Conservation (phyloP, 2,329 filamentous ascomycete species). For the Pseudogymnoascus sp. region DNA sequence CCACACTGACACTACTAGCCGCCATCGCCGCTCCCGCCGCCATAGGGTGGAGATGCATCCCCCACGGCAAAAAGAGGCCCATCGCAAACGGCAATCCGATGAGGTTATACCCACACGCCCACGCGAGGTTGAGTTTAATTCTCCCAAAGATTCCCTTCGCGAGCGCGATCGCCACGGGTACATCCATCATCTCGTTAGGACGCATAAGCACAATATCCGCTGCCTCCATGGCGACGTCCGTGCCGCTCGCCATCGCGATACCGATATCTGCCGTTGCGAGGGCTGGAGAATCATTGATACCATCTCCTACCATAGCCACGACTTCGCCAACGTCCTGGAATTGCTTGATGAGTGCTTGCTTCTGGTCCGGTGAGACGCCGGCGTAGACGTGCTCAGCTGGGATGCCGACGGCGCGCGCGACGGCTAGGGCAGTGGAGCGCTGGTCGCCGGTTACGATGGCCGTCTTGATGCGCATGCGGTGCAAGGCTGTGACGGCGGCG, state of each 20-base stretch:
- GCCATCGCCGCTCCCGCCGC: slow-evolving; percentile 94
- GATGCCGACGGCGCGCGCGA: slow-evolving; percentile 78
- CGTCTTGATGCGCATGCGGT: slow-evolving; percentile 75
- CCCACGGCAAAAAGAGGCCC: slow-evolving; percentile 88
- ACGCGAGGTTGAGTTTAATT: slow-evolving; percentile 87
- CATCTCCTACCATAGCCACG: slow-evolving; percentile 96
- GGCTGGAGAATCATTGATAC: slow-evolving; percentile 96
- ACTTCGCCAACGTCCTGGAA: slow-evolving; percentile 67
- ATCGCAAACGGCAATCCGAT: slow-evolving; percentile 92
- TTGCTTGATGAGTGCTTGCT: slow-evolving; percentile 73
- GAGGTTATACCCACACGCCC: slow-evolving; percentile 90
- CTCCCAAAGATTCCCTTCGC: slow-evolving; percentile 78
- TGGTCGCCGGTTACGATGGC: slow-evolving; percentile 95
- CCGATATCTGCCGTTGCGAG: slow-evolving; percentile 88
- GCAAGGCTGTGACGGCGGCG: slow-evolving; percentile 72
- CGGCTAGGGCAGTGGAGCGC: slow-evolving; percentile 70
- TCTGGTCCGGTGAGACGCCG: slow-evolving; percentile 83
- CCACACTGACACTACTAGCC: slow-evolving; percentile 80
- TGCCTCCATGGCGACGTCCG: slow-evolving; percentile 95
- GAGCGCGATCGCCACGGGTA: slow-evolving; percentile 79
- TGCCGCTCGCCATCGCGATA: slow-evolving; percentile 86
- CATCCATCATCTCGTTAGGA: slow-evolving; percentile 80
- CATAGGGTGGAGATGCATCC: slow-evolving; percentile 83
- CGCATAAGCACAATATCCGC: slow-evolving; percentile 95
- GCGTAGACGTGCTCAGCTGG: slow-evolving; percentile 67